These are phyloP conservation scores for Collybiopsis luxurians DNA, from an alignment of 768 basidiomycete genomes.

Conservation along the genomic window DNA sequence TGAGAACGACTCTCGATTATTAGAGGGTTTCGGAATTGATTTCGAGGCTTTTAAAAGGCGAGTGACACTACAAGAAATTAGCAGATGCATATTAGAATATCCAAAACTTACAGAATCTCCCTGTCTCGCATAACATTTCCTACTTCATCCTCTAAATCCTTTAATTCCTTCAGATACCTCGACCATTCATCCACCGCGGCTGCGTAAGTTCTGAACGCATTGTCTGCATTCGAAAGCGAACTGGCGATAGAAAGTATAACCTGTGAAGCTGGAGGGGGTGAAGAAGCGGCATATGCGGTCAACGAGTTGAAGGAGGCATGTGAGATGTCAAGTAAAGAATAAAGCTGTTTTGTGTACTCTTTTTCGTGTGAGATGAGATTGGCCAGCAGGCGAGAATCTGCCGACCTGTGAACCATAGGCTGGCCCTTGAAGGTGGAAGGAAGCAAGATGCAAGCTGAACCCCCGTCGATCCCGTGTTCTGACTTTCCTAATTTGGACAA, in stretches of 20 bases:
- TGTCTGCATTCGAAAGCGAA: constrained; percentile 61
- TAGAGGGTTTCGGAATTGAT: constrained; percentile 34
- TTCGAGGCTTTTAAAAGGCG: constrained; percentile 79
- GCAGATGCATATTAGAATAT: background rate
- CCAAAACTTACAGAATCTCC: constrained; percentile 69
- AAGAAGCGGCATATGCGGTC: constrained; percentile 71
- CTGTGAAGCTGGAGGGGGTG: constrained; percentile 50
- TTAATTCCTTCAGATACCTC: constrained; percentile 56
- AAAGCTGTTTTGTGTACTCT: constrained; percentile 63
- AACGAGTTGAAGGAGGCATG: constrained; percentile 62
- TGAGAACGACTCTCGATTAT: constrained; percentile 37
- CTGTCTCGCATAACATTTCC: constrained; percentile 67
- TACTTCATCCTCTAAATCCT: constrained; percentile 71
- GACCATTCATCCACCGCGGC: constrained; percentile 64
- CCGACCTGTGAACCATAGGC: constrained; percentile 66
- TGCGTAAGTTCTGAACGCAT: constrained; percentile 63
- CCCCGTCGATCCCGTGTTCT: too few relatives aligned
- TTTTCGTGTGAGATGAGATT: constrained; percentile 71
- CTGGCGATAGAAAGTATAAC: constrained; percentile 57
- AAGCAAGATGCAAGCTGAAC: too few relatives aligned
- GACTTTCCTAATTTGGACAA: too few relatives aligned
- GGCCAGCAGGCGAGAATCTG: constrained; percentile 69
- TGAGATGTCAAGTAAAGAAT: constrained; percentile 54
- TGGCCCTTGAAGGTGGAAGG: background rate
- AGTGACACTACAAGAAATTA: constrained; percentile 51